Base-by-base conservation (phyloP, 2,329 filamentous ascomycete genomes). In the Fusarium tricinctum region DNA sequence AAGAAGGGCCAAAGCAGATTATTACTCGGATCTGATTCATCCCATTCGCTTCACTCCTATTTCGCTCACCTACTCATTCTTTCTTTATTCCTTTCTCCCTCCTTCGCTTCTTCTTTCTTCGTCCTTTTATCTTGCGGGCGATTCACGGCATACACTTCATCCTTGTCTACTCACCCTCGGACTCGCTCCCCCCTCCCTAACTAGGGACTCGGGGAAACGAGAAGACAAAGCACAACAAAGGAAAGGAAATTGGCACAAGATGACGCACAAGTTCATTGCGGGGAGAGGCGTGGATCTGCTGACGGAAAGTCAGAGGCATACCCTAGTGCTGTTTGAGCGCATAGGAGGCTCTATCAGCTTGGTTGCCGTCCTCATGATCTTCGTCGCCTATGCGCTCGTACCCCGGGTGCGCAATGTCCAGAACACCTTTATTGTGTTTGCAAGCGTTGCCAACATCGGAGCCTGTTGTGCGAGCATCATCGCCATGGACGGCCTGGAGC, bases 381-480 rank as follows among this genome's bases (percentile, higher is more conserved):
- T 88, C 62, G 42, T 86, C 61, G 83, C 85, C 14, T 89, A 85
- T 60, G 80, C 77, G 14, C 49, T 82, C 2, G 85, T 84, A 49
- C 86, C 83, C 51, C 78, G 83, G 4, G 80, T 87, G 19, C 84
- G 86, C 15, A 88, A 86, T 20, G 84, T 89, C 0, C 86, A 87
- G 17, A 89, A 88, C 71, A 87, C 85, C 2, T 89, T 89, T 66
- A 88, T 89, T 50, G 80, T 88, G 23, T 88, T 88, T 70, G 87
- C 87, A 8, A 88, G 86, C 20, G 80, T 88, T 26, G 84, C 86
- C 61, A 89, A 89, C 66, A 77, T 88, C 6, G 86, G 86, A 3
- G 86, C 87, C 14, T 87, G 86, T 68, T 79, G 85, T 43, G 92
- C 90, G 13, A 93, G 91, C 47, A 81, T 93, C 26, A 92, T 94